A percentile compares a stretch with the other conserved stretches of the same genome.
Evolutionary conservation across 305 asterid genomes (phyloP).

Genomic region (Fraxinus velutina): DNA sequence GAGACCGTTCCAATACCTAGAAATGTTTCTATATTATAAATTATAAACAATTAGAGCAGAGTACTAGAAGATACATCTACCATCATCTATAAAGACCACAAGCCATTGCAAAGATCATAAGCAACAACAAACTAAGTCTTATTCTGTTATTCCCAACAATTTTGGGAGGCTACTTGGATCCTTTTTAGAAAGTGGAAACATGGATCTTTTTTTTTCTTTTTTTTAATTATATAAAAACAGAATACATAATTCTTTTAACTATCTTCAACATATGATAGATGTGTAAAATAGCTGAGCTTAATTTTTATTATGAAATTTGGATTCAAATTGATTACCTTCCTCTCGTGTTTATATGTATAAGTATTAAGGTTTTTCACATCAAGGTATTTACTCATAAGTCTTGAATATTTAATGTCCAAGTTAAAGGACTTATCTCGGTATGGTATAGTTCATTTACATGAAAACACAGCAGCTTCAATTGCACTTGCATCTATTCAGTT

Average conservation of each 20-base stretch:
- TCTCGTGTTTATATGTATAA: background rate
- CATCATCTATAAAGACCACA: background rate
- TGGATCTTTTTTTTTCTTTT: background rate
- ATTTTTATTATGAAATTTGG: background rate
- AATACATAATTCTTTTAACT: background rate
- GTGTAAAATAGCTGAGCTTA: background rate
- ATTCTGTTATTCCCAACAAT: background rate
- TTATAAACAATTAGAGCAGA: background rate
- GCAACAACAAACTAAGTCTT: background rate
- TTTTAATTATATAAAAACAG: background rate
- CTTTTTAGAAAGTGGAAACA: background rate
- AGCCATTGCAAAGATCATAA: background rate
- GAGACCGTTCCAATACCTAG: background rate
- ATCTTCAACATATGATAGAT: background rate
- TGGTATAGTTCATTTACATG: background rate
- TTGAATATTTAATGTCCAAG: background rate
- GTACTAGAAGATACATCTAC: background rate
- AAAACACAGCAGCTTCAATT: background rate
- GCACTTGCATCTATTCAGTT: background rate
- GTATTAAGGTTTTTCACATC: background rate
- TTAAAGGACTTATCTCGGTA: background rate
- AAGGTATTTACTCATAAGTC: background rate
- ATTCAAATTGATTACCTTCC: background rate
- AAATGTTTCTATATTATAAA: background rate
- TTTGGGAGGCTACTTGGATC: background rate